Conservation (phyloP, 768 basidiomycete genomes). For the Panellus pusillus region DNA sequence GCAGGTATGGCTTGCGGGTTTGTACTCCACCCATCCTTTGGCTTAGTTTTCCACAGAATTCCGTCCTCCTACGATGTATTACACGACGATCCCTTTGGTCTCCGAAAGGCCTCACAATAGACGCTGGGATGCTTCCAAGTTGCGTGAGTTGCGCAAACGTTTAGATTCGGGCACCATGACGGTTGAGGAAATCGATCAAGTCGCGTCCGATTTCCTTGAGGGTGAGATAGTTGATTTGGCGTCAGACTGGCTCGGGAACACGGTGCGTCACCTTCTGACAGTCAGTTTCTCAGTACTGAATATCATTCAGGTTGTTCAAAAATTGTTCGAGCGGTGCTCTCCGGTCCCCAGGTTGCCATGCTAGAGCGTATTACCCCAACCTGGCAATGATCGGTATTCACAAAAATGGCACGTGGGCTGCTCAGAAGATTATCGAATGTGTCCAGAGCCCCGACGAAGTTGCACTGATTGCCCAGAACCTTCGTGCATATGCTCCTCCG, state of each 20-base stretch:
- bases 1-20: constrained; percentile 59
- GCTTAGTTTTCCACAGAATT: constrained; percentile 57
- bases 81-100: constrained; percentile 90
- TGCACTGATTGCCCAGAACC: constrained; percentile 77
- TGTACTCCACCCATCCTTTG: not conserved
- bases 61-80: constrained; percentile 93
- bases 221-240: constrained; percentile 94
- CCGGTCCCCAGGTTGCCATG: constrained; percentile 76
- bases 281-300: constrained; percentile 5
- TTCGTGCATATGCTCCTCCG: constrained; percentile 90
- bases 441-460: constrained; percentile 87
- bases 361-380: constrained; percentile 92
- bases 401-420: constrained; percentile 99
- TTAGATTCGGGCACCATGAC: constrained; percentile 88
- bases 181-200: constrained; percentile 85
- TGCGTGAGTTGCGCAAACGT: constrained; percentile 92
- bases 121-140: constrained; percentile 90
- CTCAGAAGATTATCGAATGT: constrained; percentile 98
- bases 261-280: constrained; percentile 44
- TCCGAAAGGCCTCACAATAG: constrained; percentile 83
- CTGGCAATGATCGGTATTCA: constrained; percentile 98
- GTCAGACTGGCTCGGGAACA: constrained; percentile 98
- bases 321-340: constrained; percentile 91
- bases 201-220: constrained; percentile 88
- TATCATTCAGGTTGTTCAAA: constrained; percentile 79